Percentiles rank a stretch among this genome's conserved stretches.
These are phyloP conservation scores for Kodamaea sp. DNA, from an alignment of 1,139 yeast species.

Conservation along the genomic window DNA sequence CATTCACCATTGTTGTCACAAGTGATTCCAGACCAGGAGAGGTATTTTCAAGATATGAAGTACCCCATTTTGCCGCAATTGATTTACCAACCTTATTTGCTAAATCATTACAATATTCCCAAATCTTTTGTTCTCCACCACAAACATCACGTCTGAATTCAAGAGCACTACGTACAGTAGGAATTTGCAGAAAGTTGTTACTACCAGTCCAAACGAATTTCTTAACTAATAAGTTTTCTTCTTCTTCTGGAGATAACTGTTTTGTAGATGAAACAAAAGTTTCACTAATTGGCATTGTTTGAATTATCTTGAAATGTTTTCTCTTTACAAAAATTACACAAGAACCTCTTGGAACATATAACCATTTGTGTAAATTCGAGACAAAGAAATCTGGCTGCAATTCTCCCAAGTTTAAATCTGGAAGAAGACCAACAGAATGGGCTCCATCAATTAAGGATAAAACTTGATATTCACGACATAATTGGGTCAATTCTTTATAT, in stretches of 20 bases:
- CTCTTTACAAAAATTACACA: constrained; percentile 59
- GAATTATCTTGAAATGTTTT: constrained; percentile 47
- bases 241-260: constrained; percentile 18
- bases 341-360: constrained; percentile 53
- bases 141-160: constrained; percentile 51
- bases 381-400: constrained; percentile 60
- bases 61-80: constrained; percentile 37
- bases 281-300: constrained; percentile 59
- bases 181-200: constrained; percentile 25
- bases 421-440: constrained; percentile 59
- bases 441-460: constrained; percentile 70
- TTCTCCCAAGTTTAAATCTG: constrained; percentile 35
- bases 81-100: constrained; percentile 40
- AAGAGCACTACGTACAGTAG: constrained; percentile 37
- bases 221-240: constrained; percentile 31
- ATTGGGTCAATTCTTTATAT: constrained; percentile 43
- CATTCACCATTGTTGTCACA: constrained; percentile 45
- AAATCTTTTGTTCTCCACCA: constrained; percentile 59
- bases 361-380: constrained; percentile 71
- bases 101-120: constrained; percentile 43
- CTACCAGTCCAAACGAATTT: constrained; percentile 41
- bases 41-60: constrained; percentile 29
- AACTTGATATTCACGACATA: constrained; percentile 46
- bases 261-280: constrained; percentile 30
- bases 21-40: constrained; percentile 25